Conservation (phyloP, 2,329 filamentous ascomycete species). For the Ophiocordyceps australis region DNA sequence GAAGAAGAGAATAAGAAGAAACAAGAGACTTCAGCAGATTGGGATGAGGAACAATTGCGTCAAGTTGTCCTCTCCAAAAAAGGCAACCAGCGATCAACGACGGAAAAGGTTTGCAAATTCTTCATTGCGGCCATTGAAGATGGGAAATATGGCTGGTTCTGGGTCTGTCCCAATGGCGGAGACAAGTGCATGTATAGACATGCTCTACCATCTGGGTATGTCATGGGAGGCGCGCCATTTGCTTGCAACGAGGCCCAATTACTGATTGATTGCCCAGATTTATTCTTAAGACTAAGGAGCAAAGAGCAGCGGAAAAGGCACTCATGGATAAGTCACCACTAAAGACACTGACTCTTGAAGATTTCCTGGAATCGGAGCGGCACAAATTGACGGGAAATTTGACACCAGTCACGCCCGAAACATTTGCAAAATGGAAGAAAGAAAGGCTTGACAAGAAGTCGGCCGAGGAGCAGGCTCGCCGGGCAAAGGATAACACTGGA, state of each 20-base stretch:
- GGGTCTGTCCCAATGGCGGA: conserved; percentile 89
- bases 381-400: conserved; percentile 85
- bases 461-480: conserved; percentile 76
- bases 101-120: conserved; percentile 98
- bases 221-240: no score
- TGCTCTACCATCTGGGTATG: conserved; percentile 81
- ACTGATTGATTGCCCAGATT: no score
- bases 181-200: conserved; percentile 99
- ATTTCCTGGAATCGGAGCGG: conserved; percentile 90
- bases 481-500: conserved; percentile 90
- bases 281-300: conserved; percentile 93
- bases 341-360: conserved; percentile 86
- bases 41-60: conserved; percentile 92
- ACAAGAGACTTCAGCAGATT: conserved; percentile 83
- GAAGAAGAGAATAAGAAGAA: conserved; percentile 70
- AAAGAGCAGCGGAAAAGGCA: conserved; percentile 87
- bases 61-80: conserved; percentile 90
- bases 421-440: conserved; percentile 95
- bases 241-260: no score
- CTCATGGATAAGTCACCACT: conserved; percentile 89
- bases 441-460: conserved; percentile 88
- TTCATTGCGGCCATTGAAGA: conserved; percentile 97
- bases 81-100: conserved; percentile 86
- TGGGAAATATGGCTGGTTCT: conserved; percentile 98
- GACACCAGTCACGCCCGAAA: conserved; percentile 84